A percentile compares a stretch with the other conserved stretches of the same genome.
phyloP scores from a whole-genome alignment of 768 basidiomycete genomes.

The Phanerochaete carnosa region DNA sequence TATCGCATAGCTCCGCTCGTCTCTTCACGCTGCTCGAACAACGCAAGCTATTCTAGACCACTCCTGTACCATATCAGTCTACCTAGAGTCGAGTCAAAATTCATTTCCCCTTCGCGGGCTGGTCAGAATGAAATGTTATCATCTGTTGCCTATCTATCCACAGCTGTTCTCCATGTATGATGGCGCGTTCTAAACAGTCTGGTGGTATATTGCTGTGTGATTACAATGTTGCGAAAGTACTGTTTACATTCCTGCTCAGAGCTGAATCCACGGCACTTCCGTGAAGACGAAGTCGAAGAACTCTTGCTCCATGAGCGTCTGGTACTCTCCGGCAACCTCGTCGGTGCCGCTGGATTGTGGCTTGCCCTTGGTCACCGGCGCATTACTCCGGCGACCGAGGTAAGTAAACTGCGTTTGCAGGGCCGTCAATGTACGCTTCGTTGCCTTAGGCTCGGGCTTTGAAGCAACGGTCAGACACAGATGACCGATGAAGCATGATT shows the following conservation, averaged over 20 bases:
- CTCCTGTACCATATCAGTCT: conserved; percentile 14
- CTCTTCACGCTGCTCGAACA: conserved; percentile 1
- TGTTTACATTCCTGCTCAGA: conserved; percentile 33
- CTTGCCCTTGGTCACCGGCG: conserved; percentile 39
- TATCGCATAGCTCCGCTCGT: conserved; percentile 10
- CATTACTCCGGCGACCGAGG: conserved; percentile 58
- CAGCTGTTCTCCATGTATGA: not conserved
- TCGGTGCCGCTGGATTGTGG: conserved; percentile 41
- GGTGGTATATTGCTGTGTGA: conserved; percentile 4
- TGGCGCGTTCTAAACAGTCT: not conserved
- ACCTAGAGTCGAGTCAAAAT: conserved; percentile 12
- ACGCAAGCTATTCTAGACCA: conserved; percentile 10
- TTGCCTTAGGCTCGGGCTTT: conserved; percentile 83
- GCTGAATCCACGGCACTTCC: conserved; percentile 88
- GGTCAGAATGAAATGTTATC: conserved; percentile 2
- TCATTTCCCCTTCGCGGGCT: conserved; percentile 5
- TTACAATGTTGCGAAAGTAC: conserved; percentile 3
- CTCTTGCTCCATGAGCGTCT: conserved; percentile 91
- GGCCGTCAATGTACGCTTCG: conserved; percentile 71
- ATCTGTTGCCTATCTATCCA: not conserved
- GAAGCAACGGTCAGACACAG: not conserved
- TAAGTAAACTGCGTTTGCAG: conserved; percentile 81
- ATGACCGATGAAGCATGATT: not conserved
- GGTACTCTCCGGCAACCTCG: conserved; percentile 88
- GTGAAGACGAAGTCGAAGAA: conserved; percentile 93